Conservation (phyloP, 352 stramenopile genomes). For the Pythium phragmitis region DNA sequence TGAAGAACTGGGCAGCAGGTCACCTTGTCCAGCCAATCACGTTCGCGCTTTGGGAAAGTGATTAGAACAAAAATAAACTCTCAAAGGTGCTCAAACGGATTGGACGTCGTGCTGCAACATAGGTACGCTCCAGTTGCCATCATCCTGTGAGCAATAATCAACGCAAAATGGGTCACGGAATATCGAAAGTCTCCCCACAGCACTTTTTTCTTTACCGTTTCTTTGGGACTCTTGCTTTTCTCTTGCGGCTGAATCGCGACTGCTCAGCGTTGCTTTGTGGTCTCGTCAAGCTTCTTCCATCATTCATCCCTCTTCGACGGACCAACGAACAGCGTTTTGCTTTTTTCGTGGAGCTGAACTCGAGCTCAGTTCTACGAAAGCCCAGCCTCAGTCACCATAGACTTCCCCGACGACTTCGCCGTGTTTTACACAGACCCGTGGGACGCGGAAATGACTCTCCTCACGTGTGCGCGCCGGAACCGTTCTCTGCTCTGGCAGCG, state of each 20-base stretch:
- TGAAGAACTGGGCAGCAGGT: slow-evolving; percentile 10
- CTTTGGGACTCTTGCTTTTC: slow-evolving; percentile 9
- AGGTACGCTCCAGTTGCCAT: slow-evolving; percentile 18
- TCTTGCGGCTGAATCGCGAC: not conserved
- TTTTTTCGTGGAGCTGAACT: slow-evolving; percentile 6
- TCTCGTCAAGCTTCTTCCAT: slow-evolving; percentile 3
- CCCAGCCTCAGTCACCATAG: slow-evolving; percentile 8
- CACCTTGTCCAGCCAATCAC: slow-evolving; percentile 9
- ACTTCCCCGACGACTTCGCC: slow-evolving; percentile 17
- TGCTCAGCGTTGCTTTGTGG: too few relatives aligned
- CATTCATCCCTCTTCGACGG: not conserved
- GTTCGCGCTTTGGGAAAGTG: not conserved
- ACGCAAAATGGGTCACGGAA: not conserved
- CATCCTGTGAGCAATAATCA: slow-evolving; percentile 10
- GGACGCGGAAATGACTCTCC: slow-evolving; percentile 47
- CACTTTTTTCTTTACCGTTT: slow-evolving; percentile 12
- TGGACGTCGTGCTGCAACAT: slow-evolving; percentile 17
- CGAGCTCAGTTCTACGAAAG: slow-evolving; percentile 9
- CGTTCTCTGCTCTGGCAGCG: slow-evolving; percentile 50
- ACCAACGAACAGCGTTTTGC: not conserved
- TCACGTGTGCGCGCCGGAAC: slow-evolving; percentile 51
- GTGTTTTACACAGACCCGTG: slow-evolving; percentile 12
- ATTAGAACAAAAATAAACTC: slow-evolving; percentile 14
- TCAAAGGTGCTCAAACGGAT: slow-evolving; percentile 13
- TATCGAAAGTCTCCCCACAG: not conserved